Percentiles rank a stretch among this genome's conserved stretches.
phyloP scores from a whole-genome alignment of 306 rosid genomes.

The Oxytropis ochrocephala region DNA sequence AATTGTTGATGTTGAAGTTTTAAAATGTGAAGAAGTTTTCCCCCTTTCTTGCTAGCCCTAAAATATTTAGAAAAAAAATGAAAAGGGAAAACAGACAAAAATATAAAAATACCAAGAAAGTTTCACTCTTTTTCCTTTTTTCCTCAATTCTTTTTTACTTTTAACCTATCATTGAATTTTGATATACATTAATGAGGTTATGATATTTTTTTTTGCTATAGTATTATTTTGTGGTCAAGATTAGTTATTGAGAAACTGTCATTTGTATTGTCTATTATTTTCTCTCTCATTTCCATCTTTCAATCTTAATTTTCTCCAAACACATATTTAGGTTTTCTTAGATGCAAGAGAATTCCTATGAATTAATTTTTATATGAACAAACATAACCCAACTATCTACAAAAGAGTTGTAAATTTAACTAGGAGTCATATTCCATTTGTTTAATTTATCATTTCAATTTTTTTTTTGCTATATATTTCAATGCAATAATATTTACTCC shows the following conservation, averaged over 20 bases:
- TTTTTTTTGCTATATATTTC: too few species aligned
- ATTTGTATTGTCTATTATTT: not conserved
- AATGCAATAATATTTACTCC: too few species aligned
- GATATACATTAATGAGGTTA: not conserved
- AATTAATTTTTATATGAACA: too few species aligned
- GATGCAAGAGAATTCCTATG: too few species aligned
- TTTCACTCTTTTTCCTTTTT: not conserved
- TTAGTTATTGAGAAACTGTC: not conserved
- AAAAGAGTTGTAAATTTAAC: too few species aligned
- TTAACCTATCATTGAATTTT: not conserved
- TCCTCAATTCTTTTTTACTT: not conserved
- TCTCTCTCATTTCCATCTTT: not conserved
- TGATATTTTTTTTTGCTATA: not conserved
- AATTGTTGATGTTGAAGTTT: constrained; percentile 10
- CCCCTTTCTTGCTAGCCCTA: constrained; percentile 8
- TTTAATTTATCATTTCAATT: too few species aligned
- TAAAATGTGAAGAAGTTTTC: not conserved
- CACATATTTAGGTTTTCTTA: too few species aligned
- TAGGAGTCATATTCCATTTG: too few species aligned
- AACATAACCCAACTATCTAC: too few species aligned
- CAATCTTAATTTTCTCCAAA: not conserved
- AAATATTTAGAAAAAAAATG: not conserved
- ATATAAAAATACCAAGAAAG: not conserved
- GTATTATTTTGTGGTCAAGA: not conserved
- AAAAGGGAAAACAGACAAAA: not conserved